Conservation (phyloP, 345 rosid genomes). For the Populus tremula region DNA sequence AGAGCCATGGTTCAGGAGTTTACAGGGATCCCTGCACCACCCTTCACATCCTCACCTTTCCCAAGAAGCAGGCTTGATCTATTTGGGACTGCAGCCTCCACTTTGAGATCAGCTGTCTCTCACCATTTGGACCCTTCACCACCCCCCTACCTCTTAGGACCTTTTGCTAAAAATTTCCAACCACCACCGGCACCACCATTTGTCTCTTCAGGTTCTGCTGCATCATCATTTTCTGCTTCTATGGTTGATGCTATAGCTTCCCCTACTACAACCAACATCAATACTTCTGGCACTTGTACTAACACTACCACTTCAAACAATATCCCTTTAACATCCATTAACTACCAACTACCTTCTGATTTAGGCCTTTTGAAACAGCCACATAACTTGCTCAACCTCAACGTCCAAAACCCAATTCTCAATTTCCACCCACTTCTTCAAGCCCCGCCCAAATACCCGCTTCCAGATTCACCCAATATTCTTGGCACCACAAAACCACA, state of each 20-base stretch:
- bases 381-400: slow-evolving; percentile 37
- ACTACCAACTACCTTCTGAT: slow-evolving; percentile 32
- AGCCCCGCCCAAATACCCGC: slow-evolving; percentile 39
- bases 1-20: slow-evolving; percentile 98
- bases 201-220: slow-evolving; percentile 31
- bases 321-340: slow-evolving; percentile 26
- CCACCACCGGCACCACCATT: slow-evolving; percentile 24
- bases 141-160: slow-evolving; percentile 52
- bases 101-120: slow-evolving; percentile 26
- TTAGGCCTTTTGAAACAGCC: slow-evolving; percentile 30
- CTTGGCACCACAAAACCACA: slow-evolving; percentile 23
- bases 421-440: slow-evolving; percentile 67
- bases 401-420: slow-evolving; percentile 52
- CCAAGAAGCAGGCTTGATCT: slow-evolving; percentile 66
- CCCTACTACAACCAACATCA: slow-evolving; percentile 14
- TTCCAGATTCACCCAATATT: slow-evolving; percentile 28
- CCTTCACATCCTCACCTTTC: slow-evolving; percentile 59
- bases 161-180: slow-evolving; percentile 47
- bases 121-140: slow-evolving; percentile 44
- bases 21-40: slow-evolving; percentile 92
- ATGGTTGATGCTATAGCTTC: slow-evolving; percentile 39
- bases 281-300: background rate
- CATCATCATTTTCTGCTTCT: slow-evolving; percentile 22
- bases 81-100: slow-evolving; percentile 45
- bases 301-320: background rate